phyloP scores from a whole-genome alignment of 257 asterid species.

The Plectranthus barbatus region DNA sequence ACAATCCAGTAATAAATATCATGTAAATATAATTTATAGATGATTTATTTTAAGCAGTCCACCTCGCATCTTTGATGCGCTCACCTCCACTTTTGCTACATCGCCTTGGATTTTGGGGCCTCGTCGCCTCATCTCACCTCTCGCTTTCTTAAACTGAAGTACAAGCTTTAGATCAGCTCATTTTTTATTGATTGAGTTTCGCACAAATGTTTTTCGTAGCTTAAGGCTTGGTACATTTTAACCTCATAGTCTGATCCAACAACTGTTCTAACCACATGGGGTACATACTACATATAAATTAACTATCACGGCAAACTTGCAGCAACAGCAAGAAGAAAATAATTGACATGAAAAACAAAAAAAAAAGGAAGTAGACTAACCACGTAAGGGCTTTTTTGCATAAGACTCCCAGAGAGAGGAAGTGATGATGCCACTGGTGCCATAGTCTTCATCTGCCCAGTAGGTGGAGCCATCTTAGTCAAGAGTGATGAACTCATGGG shows the following conservation, averaged over 20 bases:
- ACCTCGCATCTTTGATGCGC: too few relatives aligned
- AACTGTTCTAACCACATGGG: not conserved
- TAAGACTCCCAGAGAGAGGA: constrained; percentile 36
- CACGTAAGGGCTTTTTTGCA: constrained; percentile 48
- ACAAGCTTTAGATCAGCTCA: not conserved
- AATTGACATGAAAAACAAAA: constrained; percentile 9
- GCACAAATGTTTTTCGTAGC: too few relatives aligned
- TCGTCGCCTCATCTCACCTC: too few relatives aligned
- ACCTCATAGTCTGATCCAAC: constrained; percentile 3
- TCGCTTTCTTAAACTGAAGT: too few relatives aligned
- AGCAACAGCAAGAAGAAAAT: constrained; percentile 1
- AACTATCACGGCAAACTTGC: constrained; percentile 6
- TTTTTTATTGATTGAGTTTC: too few relatives aligned
- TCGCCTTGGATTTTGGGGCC: too few relatives aligned
- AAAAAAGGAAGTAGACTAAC: constrained; percentile 32
- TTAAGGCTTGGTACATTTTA: too few relatives aligned
- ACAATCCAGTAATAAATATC: too few relatives aligned
- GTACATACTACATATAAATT: not conserved
- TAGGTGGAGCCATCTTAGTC: constrained; percentile 41
- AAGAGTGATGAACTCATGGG: constrained; percentile 36
- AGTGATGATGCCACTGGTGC: constrained; percentile 32
- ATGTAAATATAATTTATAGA: too few relatives aligned
- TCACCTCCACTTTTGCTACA: too few relatives aligned
- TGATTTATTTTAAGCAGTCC: too few relatives aligned
- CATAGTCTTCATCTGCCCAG: constrained; percentile 38